Conservation (phyloP, 2,329 filamentous ascomycete genomes). For the Fusarium pininemorale region DNA sequence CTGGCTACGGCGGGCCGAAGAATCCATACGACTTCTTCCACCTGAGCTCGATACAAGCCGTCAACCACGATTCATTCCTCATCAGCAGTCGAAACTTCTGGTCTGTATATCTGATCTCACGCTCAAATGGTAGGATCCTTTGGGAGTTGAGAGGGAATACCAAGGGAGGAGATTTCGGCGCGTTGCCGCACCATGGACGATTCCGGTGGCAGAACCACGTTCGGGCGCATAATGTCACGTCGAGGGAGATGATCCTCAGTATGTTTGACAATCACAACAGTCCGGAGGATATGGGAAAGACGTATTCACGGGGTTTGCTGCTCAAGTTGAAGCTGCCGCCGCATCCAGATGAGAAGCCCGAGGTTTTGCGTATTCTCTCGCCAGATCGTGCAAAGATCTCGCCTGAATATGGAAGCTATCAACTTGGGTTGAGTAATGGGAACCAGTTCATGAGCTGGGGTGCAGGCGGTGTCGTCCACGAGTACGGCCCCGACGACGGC, state of each 20-base stretch:
- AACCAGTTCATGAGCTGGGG: conserved; percentile 41
- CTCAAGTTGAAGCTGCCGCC: conserved; percentile 33
- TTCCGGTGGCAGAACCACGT: conserved; percentile 51
- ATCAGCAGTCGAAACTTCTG: conserved; percentile 39
- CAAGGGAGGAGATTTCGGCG: conserved; percentile 38
- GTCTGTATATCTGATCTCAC: conserved; percentile 35
- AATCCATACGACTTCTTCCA: conserved; percentile 40
- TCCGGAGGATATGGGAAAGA: conserved; percentile 3
- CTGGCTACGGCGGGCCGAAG: conserved; percentile 15
- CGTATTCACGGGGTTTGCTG: conserved; percentile 14
- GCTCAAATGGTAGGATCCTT: conserved; percentile 29
- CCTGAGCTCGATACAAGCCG: conserved; percentile 37
- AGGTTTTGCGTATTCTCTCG: conserved; percentile 12
- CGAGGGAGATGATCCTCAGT: conserved; percentile 39
- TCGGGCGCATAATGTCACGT: conserved; percentile 37
- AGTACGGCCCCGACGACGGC: conserved; percentile 35
- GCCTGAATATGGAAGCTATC: conserved; percentile 30
- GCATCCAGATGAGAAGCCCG: neutral
- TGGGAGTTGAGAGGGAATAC: conserved; percentile 41
- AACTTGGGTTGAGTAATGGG: conserved; percentile 24
- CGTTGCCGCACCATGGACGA: conserved; percentile 36
- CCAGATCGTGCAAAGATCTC: conserved; percentile 21
- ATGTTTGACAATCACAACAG: conserved; percentile 50
- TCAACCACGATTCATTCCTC: conserved; percentile 33
- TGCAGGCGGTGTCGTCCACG: conserved; percentile 35